Evolutionary conservation across 108 stramenopile species (phyloP), one percentile per base, ranked within the genome.

Genomic region (Cylindrotheca closterium): DNA sequence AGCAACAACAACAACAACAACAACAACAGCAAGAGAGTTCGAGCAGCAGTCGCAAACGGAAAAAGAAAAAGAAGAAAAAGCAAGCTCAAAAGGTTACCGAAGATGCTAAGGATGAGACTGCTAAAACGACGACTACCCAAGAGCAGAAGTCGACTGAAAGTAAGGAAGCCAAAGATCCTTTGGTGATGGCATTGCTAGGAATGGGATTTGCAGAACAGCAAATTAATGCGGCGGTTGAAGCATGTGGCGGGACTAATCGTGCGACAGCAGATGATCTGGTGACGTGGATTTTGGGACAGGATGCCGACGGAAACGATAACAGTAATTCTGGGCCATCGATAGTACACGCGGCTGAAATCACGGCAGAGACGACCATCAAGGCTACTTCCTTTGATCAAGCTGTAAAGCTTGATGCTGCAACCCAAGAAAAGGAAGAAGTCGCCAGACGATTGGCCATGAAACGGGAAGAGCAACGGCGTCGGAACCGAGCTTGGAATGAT

Each of bases 401-500:
- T 12, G 21, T 19, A 64, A 60, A 19, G 8, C 28, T 8, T 26
- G 52, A n/a, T 0, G 70, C 78, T 46, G 85, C 65, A 59, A 75
- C 65, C 10, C 74, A 64, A 1, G 50, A 73, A 67, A 74, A 83
- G 65, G 80, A 79, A 2, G 82, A 78, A 27, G 37, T 42, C 10
- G 37, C 37, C 15, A 49, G 78, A 34, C 79, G 77, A 45, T 65
- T 75, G 5, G 87, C 87, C 2, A 82, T 73, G 25, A 87, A 92
- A 70, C 78, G 84, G 22, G 91, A 93, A 56, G 88, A 89, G 58
- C 82, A 82, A 47, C 82, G 88, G 42, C 86, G 91, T 1, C 71
- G 83, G 34, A 85, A 87, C 71, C 78, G 91, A 18, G 88, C 89
- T 48, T 93, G 91, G 91, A 93, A 93, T 57, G 81, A 84, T 56